Percentiles rank a stretch among this genome's conserved stretches.
Evolutionary conservation across 2,329 filamentous ascomycete species (phyloP).

Genomic region (Colletotrichum coccodes): DNA sequence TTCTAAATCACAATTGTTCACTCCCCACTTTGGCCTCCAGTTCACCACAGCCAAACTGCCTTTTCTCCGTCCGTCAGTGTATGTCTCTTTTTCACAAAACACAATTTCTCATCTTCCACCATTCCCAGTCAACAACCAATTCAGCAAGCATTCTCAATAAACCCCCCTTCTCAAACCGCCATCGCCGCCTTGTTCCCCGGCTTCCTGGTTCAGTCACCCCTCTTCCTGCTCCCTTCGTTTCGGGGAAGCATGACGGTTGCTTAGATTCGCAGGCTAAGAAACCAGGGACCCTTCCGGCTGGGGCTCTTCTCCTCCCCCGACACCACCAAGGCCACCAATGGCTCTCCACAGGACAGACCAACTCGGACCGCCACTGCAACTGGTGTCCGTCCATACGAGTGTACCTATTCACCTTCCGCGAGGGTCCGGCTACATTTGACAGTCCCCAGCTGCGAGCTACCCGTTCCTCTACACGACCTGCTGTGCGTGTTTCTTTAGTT

Average conservation of each 20-base stretch:
- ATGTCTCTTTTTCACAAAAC: neutral
- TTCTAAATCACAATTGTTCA: neutral
- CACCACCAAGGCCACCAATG: conserved; percentile 23
- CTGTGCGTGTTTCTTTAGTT: neutral
- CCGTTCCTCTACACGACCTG: neutral
- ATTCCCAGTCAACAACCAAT: neutral
- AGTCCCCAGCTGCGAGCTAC: neutral
- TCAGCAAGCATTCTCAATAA: too few relatives aligned
- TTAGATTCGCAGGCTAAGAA: conserved; percentile 23
- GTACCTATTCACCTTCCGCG: neutral
- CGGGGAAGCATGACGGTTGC: conserved; percentile 30
- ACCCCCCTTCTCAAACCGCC: neutral
- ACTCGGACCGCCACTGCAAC: conserved; percentile 13
- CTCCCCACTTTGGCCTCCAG: neutral
- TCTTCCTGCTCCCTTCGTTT: conserved; percentile 28
- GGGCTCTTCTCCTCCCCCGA: conserved; percentile 26
- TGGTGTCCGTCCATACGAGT: conserved; percentile 6
- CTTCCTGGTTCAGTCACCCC: conserved; percentile 28
- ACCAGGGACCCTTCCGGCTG: conserved; percentile 26
- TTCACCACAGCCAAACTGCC: neutral
- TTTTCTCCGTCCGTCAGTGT: neutral
- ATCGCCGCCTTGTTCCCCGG: conserved; percentile 22
- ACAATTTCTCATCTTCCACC: neutral
- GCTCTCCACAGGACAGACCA: conserved; percentile 15
- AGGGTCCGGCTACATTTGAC: too few relatives aligned